A percentile compares a stretch with the other conserved stretches of the same genome.
Conservation (phyloP, 1,284 basidiomycete genomes). For the Malassezia obtusa region DNA sequence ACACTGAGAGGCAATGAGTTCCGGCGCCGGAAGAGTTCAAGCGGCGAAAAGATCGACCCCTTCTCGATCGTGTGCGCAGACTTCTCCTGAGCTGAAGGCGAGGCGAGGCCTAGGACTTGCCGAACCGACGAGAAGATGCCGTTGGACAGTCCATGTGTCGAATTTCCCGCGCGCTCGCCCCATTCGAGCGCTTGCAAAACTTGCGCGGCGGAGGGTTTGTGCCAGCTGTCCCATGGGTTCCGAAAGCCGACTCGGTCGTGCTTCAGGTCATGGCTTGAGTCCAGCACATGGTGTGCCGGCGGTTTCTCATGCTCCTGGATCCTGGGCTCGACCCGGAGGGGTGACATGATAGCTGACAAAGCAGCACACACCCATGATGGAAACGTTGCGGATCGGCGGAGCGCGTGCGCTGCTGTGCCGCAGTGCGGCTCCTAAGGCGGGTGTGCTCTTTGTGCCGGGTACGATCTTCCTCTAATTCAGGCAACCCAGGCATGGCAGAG, state of each 20-base stretch:
- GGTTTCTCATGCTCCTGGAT: background rate
- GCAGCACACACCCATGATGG: background rate
- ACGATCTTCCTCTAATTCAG: background rate
- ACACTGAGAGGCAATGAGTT: conserved; percentile 12
- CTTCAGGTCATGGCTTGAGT: too few species aligned
- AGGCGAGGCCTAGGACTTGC: too few species aligned
- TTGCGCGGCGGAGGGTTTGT: conserved; percentile 27
- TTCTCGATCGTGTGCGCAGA: conserved; percentile 4
- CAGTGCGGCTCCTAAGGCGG: background rate
- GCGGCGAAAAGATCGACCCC: conserved; percentile 12
- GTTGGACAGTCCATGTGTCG: too few species aligned
- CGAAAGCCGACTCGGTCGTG: conserved; percentile 24
- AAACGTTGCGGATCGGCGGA: background rate
- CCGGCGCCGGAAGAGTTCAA: conserved; percentile 2
- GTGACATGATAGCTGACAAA: background rate
- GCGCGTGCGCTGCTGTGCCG: conserved; percentile 5
- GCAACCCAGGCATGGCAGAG: conserved; percentile 12
- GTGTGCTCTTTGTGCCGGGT: conserved; percentile 9
- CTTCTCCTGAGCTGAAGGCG: too few species aligned
- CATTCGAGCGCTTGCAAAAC: conserved; percentile 35
- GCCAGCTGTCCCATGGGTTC: conserved; percentile 41
- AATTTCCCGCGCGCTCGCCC: conserved; percentile 16
- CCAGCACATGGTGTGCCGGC: conserved; percentile 16
- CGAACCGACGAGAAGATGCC: too few species aligned
- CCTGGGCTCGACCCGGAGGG: background rate